Conservation (phyloP, 2,329 filamentous ascomycete genomes). For the Podosphaera aphanis region DNA sequence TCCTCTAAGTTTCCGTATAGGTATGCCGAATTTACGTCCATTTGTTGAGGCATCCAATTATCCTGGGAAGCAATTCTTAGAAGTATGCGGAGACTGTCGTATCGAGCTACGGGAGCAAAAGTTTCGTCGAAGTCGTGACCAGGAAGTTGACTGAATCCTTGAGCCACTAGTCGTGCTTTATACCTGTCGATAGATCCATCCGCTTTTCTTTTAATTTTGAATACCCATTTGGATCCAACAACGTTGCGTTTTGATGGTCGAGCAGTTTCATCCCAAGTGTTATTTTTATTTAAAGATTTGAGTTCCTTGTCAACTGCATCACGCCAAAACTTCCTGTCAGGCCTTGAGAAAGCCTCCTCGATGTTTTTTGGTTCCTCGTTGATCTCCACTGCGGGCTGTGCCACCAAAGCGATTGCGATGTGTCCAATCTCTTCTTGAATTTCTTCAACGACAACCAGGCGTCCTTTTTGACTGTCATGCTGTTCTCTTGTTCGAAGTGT, state of each 20-base stretch:
- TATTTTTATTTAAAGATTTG: neutral
- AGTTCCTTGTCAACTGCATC: neutral
- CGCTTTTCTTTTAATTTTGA: slow-evolving; percentile 1
- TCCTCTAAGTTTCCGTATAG: neutral
- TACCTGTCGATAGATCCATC: slow-evolving; percentile 1
- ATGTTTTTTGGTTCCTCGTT: slow-evolving; percentile 1
- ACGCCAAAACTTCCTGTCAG: neutral
- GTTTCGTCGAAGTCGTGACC: slow-evolving; percentile 1
- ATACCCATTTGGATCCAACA: slow-evolving; percentile 1
- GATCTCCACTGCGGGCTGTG: neutral
- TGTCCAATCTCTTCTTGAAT: neutral
- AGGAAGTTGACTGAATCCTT: slow-evolving; percentile 1
- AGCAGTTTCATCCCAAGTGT: slow-evolving; percentile 1
- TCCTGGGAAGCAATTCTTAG: neutral
- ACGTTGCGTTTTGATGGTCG: slow-evolving; percentile 1
- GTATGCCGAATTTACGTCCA: slow-evolving; percentile 1
- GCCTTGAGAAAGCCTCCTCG: neutral
- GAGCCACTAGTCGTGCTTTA: slow-evolving; percentile 1
- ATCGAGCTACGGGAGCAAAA: neutral
- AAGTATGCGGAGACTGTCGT: slow-evolving; percentile 1
- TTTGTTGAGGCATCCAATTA: neutral
- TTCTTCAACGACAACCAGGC: neutral
- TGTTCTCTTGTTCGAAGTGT: neutral
- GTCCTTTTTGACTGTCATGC: neutral
- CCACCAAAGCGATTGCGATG: neutral